Base-by-base conservation (phyloP, 495 filamentous ascomycete species). In the Astrocystis sublimbata region DNA sequence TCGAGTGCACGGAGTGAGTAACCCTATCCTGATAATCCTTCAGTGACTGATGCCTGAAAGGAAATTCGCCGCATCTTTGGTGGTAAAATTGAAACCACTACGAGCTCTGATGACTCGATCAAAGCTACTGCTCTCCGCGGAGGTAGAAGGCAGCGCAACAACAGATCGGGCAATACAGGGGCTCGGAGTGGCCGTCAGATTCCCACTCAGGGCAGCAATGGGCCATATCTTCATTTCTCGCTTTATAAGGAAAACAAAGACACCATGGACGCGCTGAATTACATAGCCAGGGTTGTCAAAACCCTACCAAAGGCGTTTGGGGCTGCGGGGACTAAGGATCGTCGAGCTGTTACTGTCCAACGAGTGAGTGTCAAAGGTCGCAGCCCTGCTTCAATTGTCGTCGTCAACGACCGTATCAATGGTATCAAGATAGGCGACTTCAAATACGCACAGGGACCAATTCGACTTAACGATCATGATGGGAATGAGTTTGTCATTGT, bases 221-320 rank as follows among this genome's bases (percentile, higher is more conserved):
- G 90, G 1, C 85, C 89, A 8, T 93, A 91, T 69, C 81, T 97
- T 7, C 94, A 98, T 73, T 96, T 98, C 70, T 91, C 91, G 0
- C 83, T 98, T 40, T 94, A 93, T 80, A 98, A 98, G 77, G 94
- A 98, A 75, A 98, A 98, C 74, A 92, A 92, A 66, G 96, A 98
- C 68, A 98, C 96, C 2, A 96, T 97, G 92, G 93, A 98, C 63
- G 88, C 90, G 0, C 79, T 96, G 28, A 85, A 83, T 7, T 88
- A 86, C 60, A 77, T 98, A 7, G 85, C 86, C 0, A 85, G 86
- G 46, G 79, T 85, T 17, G 68, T 96, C 33, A 87, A 87, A 64
- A 79, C 89, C 66, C 86, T 86, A 51, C 75, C 86, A 3, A 87
- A 87, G 63, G 77, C 76, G 56, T 92, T 97, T 68, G 82, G 89